Evolutionary conservation across 441 rosid species (phyloP).

Genomic region (Bruguiera hainesii): DNA sequence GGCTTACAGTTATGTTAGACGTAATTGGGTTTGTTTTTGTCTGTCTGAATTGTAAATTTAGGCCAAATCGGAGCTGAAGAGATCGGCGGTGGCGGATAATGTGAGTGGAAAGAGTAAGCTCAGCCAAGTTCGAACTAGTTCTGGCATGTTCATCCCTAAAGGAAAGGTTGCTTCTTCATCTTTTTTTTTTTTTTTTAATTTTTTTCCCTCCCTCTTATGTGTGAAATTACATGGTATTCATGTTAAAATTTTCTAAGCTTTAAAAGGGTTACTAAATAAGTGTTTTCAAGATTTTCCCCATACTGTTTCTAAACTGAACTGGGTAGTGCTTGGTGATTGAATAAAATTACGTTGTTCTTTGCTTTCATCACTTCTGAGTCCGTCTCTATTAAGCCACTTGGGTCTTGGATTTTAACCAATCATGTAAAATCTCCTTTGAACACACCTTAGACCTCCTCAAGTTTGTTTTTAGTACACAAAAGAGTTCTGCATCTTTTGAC

Average conservation of each 20-base stretch:
- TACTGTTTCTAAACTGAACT: no score
- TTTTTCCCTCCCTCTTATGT: no score
- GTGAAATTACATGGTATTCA: no score
- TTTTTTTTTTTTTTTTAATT: not conserved
- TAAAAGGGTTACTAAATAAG: no score
- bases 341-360: not conserved
- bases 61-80: slow-evolving; percentile 7
- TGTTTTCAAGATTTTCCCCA: no score
- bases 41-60: not conserved
- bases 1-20: not conserved
- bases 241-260: no score
- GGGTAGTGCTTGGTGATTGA: no score
- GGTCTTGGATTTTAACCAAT: not conserved
- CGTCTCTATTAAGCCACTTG: not conserved
- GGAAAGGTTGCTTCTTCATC: slow-evolving; percentile 50
- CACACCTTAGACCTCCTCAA: no score
- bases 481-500: not conserved
- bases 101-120: slow-evolving; percentile 73
- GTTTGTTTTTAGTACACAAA: no score
- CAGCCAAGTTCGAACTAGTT: slow-evolving; percentile 88
- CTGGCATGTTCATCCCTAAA: slow-evolving; percentile 89
- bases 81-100: slow-evolving; percentile 93
- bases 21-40: slow-evolving; percentile 21
- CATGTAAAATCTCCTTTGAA: not conserved
- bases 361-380: not conserved